Evolutionary conservation across 805 yeast genomes (phyloP).

Genomic region (Candida gorgasii): DNA sequence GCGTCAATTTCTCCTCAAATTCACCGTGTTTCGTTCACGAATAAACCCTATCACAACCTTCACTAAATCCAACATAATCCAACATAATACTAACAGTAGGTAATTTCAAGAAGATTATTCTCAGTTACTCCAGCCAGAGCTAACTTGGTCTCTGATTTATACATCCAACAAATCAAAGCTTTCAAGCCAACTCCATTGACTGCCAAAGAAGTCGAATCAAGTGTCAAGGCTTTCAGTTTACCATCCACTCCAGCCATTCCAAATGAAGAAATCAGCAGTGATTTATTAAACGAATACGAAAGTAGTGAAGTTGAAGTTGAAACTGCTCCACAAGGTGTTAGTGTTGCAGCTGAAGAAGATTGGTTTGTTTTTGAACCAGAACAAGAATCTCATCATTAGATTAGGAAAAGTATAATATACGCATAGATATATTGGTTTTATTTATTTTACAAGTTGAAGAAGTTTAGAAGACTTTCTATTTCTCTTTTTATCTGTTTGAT

Average conservation of each 20-base stretch:
- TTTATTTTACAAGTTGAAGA: no score
- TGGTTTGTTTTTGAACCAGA: conserved; percentile 80
- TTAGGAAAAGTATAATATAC: conserved; percentile 4
- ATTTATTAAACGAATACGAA: conserved; percentile 70
- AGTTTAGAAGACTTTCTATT: no score
- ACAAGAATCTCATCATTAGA: conserved; percentile 43
- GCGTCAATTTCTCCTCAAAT: no score
- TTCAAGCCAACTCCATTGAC: conserved; percentile 82
- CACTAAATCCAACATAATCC: not conserved
- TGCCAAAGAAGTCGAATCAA: conserved; percentile 72
- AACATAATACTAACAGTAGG: conserved; percentile 12
- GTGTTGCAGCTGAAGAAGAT: conserved; percentile 66
- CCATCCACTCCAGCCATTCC: conserved; percentile 83
- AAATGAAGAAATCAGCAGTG: conserved; percentile 64
- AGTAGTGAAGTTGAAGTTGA: conserved; percentile 66
- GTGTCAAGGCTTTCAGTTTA: conserved; percentile 78
- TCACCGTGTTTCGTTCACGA: no score
- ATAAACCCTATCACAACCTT: not conserved
- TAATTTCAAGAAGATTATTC: conserved; percentile 38
- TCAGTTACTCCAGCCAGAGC: conserved; percentile 44
- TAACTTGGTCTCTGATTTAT: conserved; percentile 79
- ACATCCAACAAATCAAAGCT: conserved; percentile 80
- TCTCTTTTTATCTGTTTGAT: no score
- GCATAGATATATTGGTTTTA: not conserved
- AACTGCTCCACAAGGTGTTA: conserved; percentile 29